phyloP scores from a whole-genome alignment of 495 filamentous ascomycete species.

The Evernia prunastri region DNA sequence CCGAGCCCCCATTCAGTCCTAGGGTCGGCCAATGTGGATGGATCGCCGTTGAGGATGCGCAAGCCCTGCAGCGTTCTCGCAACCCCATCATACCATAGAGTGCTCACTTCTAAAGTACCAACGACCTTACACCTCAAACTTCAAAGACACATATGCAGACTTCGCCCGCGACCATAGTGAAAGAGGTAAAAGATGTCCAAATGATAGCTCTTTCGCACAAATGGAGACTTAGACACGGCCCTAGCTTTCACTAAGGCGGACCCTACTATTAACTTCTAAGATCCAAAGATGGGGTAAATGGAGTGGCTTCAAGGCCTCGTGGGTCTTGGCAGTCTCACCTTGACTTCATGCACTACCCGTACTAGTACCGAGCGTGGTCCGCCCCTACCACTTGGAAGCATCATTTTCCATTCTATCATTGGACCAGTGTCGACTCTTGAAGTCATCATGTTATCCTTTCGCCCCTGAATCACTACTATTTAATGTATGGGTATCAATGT shows the following conservation, averaged over 20 bases:
- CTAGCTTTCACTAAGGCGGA: conserved; percentile 10
- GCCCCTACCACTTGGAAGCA: too few species aligned
- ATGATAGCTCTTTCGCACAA: conserved; percentile 1
- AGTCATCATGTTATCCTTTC: too few species aligned
- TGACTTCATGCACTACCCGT: too few species aligned
- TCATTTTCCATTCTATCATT: too few species aligned
- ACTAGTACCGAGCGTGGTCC: too few species aligned
- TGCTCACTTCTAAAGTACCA: too few species aligned
- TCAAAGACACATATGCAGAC: neutral
- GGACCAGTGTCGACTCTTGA: too few species aligned
- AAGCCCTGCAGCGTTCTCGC: neutral
- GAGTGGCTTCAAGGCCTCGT: neutral
- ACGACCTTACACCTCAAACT: too few species aligned
- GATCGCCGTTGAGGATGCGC: neutral
- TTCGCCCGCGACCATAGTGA: too few species aligned
- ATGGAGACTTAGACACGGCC: conserved; percentile 5
- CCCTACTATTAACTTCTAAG: neutral
- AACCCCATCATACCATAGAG: too few species aligned
- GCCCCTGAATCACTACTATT: neutral
- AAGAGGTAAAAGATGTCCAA: too few species aligned
- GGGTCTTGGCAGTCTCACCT: neutral
- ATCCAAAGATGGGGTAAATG: neutral
- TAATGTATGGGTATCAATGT: conserved; percentile 4
- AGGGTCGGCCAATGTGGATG: neutral
- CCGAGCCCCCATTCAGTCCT: neutral